A percentile compares a stretch with the other conserved stretches of the same genome.
Evolutionary conservation across 73 alveolate genomes (phyloP).

Genomic region (Blepharisma stoltei): DNA sequence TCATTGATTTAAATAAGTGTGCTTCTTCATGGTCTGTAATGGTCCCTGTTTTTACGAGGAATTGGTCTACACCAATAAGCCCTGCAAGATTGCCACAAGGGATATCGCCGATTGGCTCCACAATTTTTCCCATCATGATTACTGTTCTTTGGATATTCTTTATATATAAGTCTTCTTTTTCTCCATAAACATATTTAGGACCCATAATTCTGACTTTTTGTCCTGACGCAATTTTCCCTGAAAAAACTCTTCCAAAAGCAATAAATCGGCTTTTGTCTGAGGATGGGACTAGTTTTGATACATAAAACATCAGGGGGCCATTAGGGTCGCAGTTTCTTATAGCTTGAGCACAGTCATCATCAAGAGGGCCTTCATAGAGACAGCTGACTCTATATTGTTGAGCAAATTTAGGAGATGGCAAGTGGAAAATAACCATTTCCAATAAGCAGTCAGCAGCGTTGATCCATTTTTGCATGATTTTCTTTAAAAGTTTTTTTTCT

Average conservation of each 20-base stretch:
- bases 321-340: conserved; percentile 93
- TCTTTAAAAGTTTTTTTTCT: conserved; percentile 63
- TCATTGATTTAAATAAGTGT: conserved; percentile 66
- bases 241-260: conserved; percentile 96
- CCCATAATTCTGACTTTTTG: conserved; percentile 89
- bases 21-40: conserved; percentile 65
- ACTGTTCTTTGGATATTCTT: conserved; percentile 79
- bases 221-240: conserved; percentile 88
- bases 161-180: conserved; percentile 72
- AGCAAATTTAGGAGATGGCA: conserved; percentile 94
- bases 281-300: conserved; percentile 92
- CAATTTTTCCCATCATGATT: conserved; percentile 79
- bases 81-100: conserved; percentile 94
- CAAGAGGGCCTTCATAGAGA: conserved; percentile 89
- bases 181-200: conserved; percentile 77
- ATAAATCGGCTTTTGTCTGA: conserved; percentile 83
- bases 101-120: conserved; percentile 63
- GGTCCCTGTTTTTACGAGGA: conserved; percentile 77
- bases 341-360: conserved; percentile 85
- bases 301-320: conserved; percentile 96
- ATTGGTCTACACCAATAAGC: conserved; percentile 77
- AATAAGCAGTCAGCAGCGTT: conserved; percentile 86
- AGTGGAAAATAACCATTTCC: conserved; percentile 76
- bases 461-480: conserved; percentile 79
- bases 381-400: conserved; percentile 76